phyloP scores from a whole-genome alignment of 2,329 filamentous ascomycete species.

The Calonectria montana region DNA sequence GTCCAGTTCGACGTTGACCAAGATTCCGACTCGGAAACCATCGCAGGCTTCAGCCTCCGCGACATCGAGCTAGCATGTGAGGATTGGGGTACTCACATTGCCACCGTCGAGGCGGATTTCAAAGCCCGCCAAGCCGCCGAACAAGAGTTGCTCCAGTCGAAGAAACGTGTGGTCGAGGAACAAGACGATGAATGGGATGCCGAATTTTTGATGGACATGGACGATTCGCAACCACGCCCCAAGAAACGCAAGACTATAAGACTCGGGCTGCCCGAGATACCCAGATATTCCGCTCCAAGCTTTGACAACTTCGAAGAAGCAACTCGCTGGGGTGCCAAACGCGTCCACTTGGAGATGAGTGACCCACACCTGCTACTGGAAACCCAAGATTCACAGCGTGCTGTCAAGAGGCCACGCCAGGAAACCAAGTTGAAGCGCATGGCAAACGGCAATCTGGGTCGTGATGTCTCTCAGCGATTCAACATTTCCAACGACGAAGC shows the following conservation, averaged over 20 bases:
- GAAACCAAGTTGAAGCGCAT: slow-evolving; percentile 72
- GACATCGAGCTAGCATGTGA: slow-evolving; percentile 89
- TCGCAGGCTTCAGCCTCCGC: slow-evolving; percentile 80
- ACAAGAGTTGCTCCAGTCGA: slow-evolving; percentile 44
- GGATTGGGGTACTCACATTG: slow-evolving; percentile 80
- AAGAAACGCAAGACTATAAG: slow-evolving; percentile 77
- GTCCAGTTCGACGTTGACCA: slow-evolving; percentile 60
- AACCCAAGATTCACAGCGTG: slow-evolving; percentile 73
- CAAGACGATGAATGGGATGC: slow-evolving; percentile 73
- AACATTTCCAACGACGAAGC: slow-evolving; percentile 97
- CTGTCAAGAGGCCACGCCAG: slow-evolving; percentile 68
- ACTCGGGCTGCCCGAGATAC: slow-evolving; percentile 68
- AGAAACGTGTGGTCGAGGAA: slow-evolving; percentile 50
- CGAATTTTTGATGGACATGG: slow-evolving; percentile 66
- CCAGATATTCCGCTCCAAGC: slow-evolving; percentile 72
- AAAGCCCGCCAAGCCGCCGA: slow-evolving; percentile 46
- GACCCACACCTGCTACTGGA: slow-evolving; percentile 90
- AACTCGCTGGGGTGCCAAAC: slow-evolving; percentile 79
- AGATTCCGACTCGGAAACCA: slow-evolving; percentile 69
- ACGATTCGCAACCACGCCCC: slow-evolving; percentile 59
- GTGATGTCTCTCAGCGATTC: slow-evolving; percentile 83
- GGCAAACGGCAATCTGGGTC: slow-evolving; percentile 76
- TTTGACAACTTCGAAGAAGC: slow-evolving; percentile 85
- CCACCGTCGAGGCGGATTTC: slow-evolving; percentile 56
- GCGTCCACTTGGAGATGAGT: slow-evolving; percentile 85